Base-by-base conservation (phyloP, 768 basidiomycete species). In the Royoungia palumana region DNA sequence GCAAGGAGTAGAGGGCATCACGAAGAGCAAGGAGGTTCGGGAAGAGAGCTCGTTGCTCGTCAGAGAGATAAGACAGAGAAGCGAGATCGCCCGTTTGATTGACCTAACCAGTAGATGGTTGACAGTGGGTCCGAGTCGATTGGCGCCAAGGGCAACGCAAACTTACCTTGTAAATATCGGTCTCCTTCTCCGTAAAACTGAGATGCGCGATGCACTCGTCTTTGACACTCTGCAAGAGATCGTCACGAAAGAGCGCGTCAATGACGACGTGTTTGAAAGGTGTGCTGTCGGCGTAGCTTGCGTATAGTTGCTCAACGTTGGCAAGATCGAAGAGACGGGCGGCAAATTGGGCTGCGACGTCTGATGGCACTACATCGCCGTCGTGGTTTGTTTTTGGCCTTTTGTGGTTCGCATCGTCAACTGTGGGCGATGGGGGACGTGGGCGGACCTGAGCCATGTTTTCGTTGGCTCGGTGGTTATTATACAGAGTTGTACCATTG, bases 81-180 rank as follows among this genome's bases (percentile, higher is more conserved):
- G 93, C 88, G 20, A 98, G 81, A 72, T 98, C 95, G 57, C 94
- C 94, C 0, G 95, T 96, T 75, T 98, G 95, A 69, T 94, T 87
- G 60, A 98, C 87, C 94, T 97, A 58, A 36, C 35, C 28, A 21
- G 19, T 27, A 24, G 21, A 35, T 2, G 47, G 50, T 47, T 51
- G n/a, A 49, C 42, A 27, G 17, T 22, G 8, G 35, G 20, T n/a
- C n/a, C n/a, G n/a, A n/a, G 38, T 37, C 19, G 16, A 22, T 38
- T 12, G 28, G 25, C 30, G 14, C 27, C 27, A 28, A 13, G 6
- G 19, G 27, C n/a, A 32, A 24, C 7, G 19, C 36, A n/a, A n/a
- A 5, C 72, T 50, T 51, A 88, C 90, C 83, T 90, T 93, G 81
- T 97, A 98, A 56, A 98, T 98, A 63, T 98, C 95, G 3, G 95